Evolutionary conservation across 2,329 filamentous ascomycete genomes (phyloP).

Genomic region (Xylariales sp.): DNA sequence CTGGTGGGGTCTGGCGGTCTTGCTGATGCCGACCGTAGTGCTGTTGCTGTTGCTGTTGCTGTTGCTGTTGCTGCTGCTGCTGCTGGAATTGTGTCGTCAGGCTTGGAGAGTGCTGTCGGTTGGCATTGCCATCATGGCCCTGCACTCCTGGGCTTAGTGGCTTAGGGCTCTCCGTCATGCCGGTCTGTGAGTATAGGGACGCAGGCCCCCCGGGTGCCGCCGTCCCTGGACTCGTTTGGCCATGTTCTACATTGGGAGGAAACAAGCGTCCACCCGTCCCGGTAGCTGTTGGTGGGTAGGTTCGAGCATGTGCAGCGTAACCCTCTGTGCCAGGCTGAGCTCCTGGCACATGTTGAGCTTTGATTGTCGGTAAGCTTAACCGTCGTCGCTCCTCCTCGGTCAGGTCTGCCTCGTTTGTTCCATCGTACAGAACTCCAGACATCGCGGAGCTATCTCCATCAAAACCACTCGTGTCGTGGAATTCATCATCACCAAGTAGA

Average conservation of each 20-base stretch:
- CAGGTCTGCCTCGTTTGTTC: slow-evolving; percentile 57
- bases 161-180: slow-evolving; percentile 83
- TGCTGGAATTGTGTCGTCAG: slow-evolving; percentile 62
- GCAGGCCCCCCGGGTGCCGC: slow-evolving; percentile 41
- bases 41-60: slow-evolving; percentile 60
- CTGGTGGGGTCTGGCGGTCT: slow-evolving; percentile 51
- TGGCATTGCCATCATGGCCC: slow-evolving; percentile 47
- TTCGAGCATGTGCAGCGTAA: slow-evolving; percentile 61
- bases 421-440: slow-evolving; percentile 52
- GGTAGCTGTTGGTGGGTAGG: slow-evolving; percentile 64
- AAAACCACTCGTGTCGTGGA: slow-evolving; percentile 45
- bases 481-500: slow-evolving; percentile 74
- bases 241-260: slow-evolving; percentile 56
- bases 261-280: slow-evolving; percentile 52
- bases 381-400: slow-evolving; percentile 56
- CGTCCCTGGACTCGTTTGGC: slow-evolving; percentile 50
- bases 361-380: slow-evolving; percentile 68
- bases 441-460: slow-evolving; percentile 55
- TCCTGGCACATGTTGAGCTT: slow-evolving; percentile 63
- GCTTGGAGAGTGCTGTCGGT: slow-evolving; percentile 61
- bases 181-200: slow-evolving; percentile 65
- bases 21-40: slow-evolving; percentile 55
- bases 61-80: slow-evolving; percentile 55
- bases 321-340: slow-evolving; percentile 42
- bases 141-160: slow-evolving; percentile 62